Evolutionary conservation across 2,329 filamentous ascomycete species (phyloP), one percentile per base, ranked within the genome.

Genomic region (Incumbomyces delicatus): DNA sequence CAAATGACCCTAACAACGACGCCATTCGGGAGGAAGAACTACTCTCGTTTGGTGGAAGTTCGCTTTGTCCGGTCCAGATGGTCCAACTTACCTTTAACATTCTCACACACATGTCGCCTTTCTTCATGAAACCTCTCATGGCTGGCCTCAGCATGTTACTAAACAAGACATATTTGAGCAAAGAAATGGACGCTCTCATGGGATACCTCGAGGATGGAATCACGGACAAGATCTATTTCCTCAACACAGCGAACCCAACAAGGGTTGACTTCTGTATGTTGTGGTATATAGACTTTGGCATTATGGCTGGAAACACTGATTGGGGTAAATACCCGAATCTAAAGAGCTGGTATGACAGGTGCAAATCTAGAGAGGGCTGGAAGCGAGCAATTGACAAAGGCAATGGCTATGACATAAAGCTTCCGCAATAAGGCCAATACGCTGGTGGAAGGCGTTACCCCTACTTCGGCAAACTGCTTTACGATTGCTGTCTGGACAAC

Each of bases 11-110:
- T 2, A 41, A 45, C 17, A 49, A 50, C 7, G 60, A 64, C 40
- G 56, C 51, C 52, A 45, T 64, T 12, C 53, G 58, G 13, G 61
- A 63, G 41, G 59, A 61, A 14, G 53, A 53, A 33, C 43, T 64
- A 30, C 53, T 49, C 17, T 57, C 57, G 6, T 58, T 63, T 36
- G 58, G 57, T 8, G 54, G 54, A 2, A 48, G 60, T 16, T 59
- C 47, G 13, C 34, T 65, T 11, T 55, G 54, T 1, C 46, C 53
- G 6, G 33, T 57, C 0, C 52, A 51, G 32, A 49, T 50, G 18
- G 43, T 59, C 3, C 57, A 60, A 14, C 30, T 64, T 14, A 37
- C 61, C 11, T 54, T 62, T 29, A 53, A 57, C n/a, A 18, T 58
- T 1, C 17, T 50, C 12, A 41, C 27, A n/a, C 27, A 44, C 13